Evolutionary conservation across 2,329 filamentous ascomycete genomes (phyloP).

Genomic region (Colletotrichum endophyticum): DNA sequence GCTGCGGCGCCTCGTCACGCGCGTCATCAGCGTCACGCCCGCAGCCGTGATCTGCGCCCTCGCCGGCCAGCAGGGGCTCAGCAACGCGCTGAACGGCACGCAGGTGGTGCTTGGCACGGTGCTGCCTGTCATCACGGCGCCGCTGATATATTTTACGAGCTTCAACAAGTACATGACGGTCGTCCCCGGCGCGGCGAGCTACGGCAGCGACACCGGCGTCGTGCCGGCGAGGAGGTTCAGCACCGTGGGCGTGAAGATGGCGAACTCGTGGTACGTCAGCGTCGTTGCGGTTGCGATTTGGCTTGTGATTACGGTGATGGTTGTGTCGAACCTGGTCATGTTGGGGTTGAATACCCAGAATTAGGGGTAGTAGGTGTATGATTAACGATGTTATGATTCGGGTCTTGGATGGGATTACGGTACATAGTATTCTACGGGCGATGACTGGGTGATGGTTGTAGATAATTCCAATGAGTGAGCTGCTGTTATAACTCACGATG

Average conservation of each 20-base stretch:
- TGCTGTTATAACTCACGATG: neutral
- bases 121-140: constrained; percentile 80
- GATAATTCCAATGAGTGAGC: neutral
- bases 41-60: constrained; percentile 83
- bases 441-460: neutral
- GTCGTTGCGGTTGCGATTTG: constrained; percentile 66
- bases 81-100: constrained; percentile 73
- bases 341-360: neutral
- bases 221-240: constrained; percentile 23
- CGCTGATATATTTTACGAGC: constrained; percentile 85
- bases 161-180: constrained; percentile 74
- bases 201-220: constrained; percentile 1
- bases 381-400: neutral
- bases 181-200: constrained; percentile 13
- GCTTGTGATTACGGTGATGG: constrained; percentile 78
- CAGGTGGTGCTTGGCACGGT: constrained; percentile 83
- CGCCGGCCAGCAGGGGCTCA: constrained; percentile 73
- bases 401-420: neutral
- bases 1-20: constrained; percentile 78
- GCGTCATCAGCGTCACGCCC: constrained; percentile 80
- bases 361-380: neutral
- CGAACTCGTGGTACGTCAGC: constrained; percentile 71
- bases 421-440: neutral
- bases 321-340: constrained; percentile 75
- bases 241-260: constrained; percentile 63